Base-by-base conservation (phyloP, 2,329 filamentous ascomycete genomes). In the Metarhizium anisopliae region DNA sequence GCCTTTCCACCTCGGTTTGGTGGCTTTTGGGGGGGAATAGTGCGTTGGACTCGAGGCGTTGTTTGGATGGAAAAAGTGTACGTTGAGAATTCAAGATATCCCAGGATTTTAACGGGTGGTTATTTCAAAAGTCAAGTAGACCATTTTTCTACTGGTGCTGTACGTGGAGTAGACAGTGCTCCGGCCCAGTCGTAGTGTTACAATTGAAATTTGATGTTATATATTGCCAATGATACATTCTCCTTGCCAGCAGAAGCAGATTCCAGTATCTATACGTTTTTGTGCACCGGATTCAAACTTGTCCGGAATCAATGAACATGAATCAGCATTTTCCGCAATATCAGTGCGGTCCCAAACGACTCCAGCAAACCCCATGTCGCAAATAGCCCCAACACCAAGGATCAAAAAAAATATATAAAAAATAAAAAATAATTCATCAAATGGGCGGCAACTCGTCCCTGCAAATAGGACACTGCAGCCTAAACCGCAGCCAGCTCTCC, bases 401-500 rank as follows among this genome's bases (percentile, higher is more conserved):
- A 45, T 4, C n/a, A 45, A 45, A 45, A 13, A n/a, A 18, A 32
- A 1, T 18, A 18, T 18, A 18, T 4, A 47, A 20, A 49, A 50
- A 4, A 18, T 18, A 16, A 20, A 42, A 18, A 4, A 20, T 13
- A 18, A n/a, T 10, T 3, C 10, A 2, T 74, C 79, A 96, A 67
- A 96, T 72, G 47, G 92, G 90, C 53, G 93, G 93, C 65, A 97
- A 71, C 57, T 88, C 86, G 74, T 96, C 92, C 62, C 94, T 81
- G 72, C 94, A 97, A 61, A 96, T 96, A 1, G 94, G 94, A 73
- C 94, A 99, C 74, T 96, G 90, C 65, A 99, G 72, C 56, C 93
- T 77, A 69, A 95, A 91, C 67, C 89, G 82, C 88, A 99, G 94
- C 94, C 94, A 97, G 43, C 90, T 91, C 73, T 97, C 93, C 62